Percentiles rank a stretch among this genome's conserved stretches.
Evolutionary conservation across 805 yeast genomes (phyloP).

Genomic region (Yarrowia phangngaensis): DNA sequence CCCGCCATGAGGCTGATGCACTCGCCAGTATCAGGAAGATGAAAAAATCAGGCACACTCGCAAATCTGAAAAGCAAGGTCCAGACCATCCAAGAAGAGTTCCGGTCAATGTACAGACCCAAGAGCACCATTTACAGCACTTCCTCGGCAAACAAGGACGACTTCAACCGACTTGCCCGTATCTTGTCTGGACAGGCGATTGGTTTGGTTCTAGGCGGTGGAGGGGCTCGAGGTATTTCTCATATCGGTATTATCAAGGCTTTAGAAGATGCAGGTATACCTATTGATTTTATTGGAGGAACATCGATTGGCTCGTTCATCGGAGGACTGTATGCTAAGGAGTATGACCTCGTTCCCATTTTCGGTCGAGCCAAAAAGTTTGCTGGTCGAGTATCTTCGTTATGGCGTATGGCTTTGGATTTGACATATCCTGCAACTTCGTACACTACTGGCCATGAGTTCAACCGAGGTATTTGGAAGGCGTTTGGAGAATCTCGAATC

Average conservation of each 20-base stretch:
- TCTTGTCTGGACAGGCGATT: conserved; percentile 86
- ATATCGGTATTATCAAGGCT: conserved; percentile 86
- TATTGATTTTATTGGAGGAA: conserved; percentile 90
- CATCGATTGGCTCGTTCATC: conserved; percentile 92
- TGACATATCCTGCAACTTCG: conserved; percentile 90
- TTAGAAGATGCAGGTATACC: conserved; percentile 91
- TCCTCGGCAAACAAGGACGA: conserved; percentile 56
- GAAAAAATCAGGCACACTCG: conserved; percentile 29
- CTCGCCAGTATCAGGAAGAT: conserved; percentile 28
- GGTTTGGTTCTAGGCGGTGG: conserved; percentile 97
- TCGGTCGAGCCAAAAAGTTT: conserved; percentile 84
- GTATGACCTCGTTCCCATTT: conserved; percentile 84
- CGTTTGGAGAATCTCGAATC: conserved; percentile 84
- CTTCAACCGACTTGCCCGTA: conserved; percentile 82
- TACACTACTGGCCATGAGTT: conserved; percentile 97
- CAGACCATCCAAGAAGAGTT: conserved; percentile 38
- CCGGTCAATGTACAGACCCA: conserved; percentile 35
- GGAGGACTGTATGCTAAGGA: conserved; percentile 95
- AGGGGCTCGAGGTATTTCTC: conserved; percentile 93
- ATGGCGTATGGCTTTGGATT: conserved; percentile 80
- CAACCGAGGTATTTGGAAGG: conserved; percentile 96
- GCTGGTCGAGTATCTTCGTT: conserved; percentile 73
- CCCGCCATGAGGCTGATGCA: conserved; percentile 31
- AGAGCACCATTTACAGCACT: conserved; percentile 42
- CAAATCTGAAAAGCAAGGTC: conserved; percentile 36